A percentile compares a stretch with the other conserved stretches of the same genome.
Evolutionary conservation across 2,329 filamentous ascomycete species (phyloP).

Genomic region (Huntiella omanensis): DNA sequence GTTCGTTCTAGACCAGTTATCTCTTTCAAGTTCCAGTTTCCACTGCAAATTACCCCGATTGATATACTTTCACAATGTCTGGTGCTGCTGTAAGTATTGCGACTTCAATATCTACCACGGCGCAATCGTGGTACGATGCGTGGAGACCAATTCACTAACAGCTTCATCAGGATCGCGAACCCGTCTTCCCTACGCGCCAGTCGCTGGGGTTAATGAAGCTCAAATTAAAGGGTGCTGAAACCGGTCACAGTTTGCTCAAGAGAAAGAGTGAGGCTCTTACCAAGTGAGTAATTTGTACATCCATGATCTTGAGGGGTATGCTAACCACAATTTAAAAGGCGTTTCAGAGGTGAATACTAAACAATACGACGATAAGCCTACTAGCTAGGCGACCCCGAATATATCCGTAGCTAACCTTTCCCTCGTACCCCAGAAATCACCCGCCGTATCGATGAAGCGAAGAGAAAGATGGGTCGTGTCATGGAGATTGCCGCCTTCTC

Average conservation of each 20-base stretch:
- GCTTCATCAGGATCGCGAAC: slow-evolving; percentile 57
- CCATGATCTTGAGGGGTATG: slow-evolving; percentile 1
- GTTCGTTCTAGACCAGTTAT: too few relatives aligned
- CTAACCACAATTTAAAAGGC: slow-evolving; percentile 29
- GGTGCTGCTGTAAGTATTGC: slow-evolving; percentile 21
- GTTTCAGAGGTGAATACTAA: slow-evolving; percentile 53
- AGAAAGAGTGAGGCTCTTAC: slow-evolving; percentile 95
- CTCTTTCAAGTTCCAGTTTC: too few relatives aligned
- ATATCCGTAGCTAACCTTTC: neutral
- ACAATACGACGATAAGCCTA: neutral
- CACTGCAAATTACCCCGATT: neutral
- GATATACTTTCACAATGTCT: slow-evolving; percentile 17
- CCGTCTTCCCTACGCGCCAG: slow-evolving; percentile 95
- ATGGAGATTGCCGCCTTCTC: slow-evolving; percentile 99
- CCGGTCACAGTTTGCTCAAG: slow-evolving; percentile 86
- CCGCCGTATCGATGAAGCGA: slow-evolving; percentile 90
- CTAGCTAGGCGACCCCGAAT: neutral
- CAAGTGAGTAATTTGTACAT: slow-evolving; percentile 43
- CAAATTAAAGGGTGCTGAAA: slow-evolving; percentile 87
- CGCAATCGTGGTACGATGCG: neutral
- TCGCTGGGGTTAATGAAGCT: slow-evolving; percentile 93
- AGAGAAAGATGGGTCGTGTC: slow-evolving; percentile 96
- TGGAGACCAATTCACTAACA: neutral
- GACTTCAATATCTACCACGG: neutral
- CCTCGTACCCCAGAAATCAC: slow-evolving; percentile 54